Evolutionary conservation across 441 rosid species (phyloP).

Genomic region (Populus trichocarpa): DNA sequence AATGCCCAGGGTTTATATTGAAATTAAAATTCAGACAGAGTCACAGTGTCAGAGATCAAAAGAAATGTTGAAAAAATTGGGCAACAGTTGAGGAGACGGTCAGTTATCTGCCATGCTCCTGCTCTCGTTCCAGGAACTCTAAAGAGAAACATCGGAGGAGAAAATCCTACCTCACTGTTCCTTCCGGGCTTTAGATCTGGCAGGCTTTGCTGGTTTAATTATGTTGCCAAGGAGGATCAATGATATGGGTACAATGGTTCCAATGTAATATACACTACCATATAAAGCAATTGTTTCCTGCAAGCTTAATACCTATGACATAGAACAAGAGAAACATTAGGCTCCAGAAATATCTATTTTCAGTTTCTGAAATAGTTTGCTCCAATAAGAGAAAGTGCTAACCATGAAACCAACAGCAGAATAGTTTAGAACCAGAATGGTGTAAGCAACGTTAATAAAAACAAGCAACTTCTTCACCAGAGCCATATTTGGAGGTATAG

Average conservation of each 20-base stretch:
- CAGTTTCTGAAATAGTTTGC: not conserved
- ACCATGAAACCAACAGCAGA: conserved; percentile 92
- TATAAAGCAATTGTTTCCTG: conserved; percentile 69
- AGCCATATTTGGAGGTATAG: conserved; percentile 49
- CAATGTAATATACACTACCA: conserved; percentile 71
- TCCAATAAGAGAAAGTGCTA: conserved; percentile 18
- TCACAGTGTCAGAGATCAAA: not conserved
- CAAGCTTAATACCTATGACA: conserved; percentile 67
- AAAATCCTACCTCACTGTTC: conserved; percentile 34
- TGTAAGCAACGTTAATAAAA: conserved; percentile 58
- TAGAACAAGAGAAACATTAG: conserved; percentile 6
- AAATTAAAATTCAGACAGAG: not conserved
- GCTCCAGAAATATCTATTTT: not conserved
- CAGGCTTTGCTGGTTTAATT: conserved; percentile 61
- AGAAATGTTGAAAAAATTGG: conserved; percentile 1
- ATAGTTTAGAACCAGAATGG: conserved; percentile 71
- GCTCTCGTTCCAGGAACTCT: not conserved
- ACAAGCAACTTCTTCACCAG: conserved; percentile 44
- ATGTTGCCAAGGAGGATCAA: conserved; percentile 59
- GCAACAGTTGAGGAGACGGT: not conserved
- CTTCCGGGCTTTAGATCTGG: conserved; percentile 60
- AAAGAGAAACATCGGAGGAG: not conserved
- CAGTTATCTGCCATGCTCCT: not conserved
- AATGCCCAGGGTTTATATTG: not conserved
- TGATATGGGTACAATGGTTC: conserved; percentile 62